Percentiles rank a stretch among this genome's conserved stretches.
Evolutionary conservation across 2,329 filamentous ascomycete genomes (phyloP).

Genomic region (Aspergillus thermomutatus): DNA sequence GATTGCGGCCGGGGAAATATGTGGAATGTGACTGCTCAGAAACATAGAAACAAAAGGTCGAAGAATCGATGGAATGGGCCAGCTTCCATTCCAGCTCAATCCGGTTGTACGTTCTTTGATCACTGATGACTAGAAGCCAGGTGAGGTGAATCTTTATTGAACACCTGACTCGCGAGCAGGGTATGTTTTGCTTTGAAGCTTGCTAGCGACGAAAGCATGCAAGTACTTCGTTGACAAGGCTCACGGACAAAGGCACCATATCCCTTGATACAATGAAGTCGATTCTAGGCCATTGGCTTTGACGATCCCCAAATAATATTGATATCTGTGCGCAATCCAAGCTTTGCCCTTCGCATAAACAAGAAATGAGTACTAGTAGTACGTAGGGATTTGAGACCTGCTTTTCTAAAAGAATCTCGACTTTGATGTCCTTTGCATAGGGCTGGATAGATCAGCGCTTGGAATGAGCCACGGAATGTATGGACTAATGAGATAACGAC

Average conservation of each 20-base stretch:
- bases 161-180: background rate
- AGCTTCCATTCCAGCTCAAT: background rate
- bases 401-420: background rate
- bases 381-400: background rate
- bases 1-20: constrained; percentile 12
- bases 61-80: background rate
- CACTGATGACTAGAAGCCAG: background rate
- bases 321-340: constrained; percentile 17
- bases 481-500: background rate
- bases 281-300: background rate
- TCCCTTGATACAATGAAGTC: background rate
- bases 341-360: constrained; percentile 11
- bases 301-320: constrained; percentile 1
- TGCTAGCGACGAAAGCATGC: background rate
- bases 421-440: background rate
- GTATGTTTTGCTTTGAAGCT: background rate
- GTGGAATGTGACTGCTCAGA: constrained; percentile 19
- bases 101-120: background rate
- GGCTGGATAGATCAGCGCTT: background rate
- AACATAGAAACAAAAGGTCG: background rate
- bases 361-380: background rate
- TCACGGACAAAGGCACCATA: background rate
- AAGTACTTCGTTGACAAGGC: too few species aligned
- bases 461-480: background rate
- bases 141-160: background rate